Evolutionary conservation across 257 asterid species (phyloP).

Genomic region (Echites panduratus): DNA sequence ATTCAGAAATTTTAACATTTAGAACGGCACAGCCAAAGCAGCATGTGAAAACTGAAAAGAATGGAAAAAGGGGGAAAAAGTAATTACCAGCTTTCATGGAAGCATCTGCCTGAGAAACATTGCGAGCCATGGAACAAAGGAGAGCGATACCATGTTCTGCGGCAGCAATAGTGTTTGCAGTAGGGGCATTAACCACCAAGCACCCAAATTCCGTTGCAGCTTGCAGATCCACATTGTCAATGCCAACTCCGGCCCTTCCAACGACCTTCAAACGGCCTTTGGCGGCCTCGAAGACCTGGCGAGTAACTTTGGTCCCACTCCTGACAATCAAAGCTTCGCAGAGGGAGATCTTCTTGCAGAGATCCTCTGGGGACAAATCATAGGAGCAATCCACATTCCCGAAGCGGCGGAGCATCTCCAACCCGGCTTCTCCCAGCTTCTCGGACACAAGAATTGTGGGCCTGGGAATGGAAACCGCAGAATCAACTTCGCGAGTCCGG

Average conservation of each 20-base stretch:
- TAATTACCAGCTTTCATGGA: constrained; percentile 81
- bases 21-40: neutral
- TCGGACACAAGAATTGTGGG: constrained; percentile 91
- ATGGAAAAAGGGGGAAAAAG: neutral
- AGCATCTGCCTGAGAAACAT: constrained; percentile 91
- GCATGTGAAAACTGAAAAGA: neutral
- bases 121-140: constrained; percentile 79
- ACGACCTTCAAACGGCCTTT: constrained; percentile 77
- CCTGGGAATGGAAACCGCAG: constrained; percentile 23
- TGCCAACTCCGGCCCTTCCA: constrained; percentile 94
- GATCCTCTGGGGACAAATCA: constrained; percentile 57
- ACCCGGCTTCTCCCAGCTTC: constrained; percentile 86
- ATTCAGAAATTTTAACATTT: neutral
- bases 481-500: constrained; percentile 27
- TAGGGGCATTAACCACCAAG: constrained; percentile 90
- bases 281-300: constrained; percentile 84
- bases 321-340: constrained; percentile 82
- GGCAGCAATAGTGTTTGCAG: constrained; percentile 92
- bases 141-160: constrained; percentile 91
- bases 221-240: constrained; percentile 92
- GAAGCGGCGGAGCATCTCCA: constrained; percentile 48
- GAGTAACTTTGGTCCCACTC: constrained; percentile 89
- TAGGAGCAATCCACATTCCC: constrained; percentile 63
- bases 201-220: constrained; percentile 93
- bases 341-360: constrained; percentile 55